Evolutionary conservation across 305 asterid species (phyloP).

Genomic region (Fraxinus sp.): DNA sequence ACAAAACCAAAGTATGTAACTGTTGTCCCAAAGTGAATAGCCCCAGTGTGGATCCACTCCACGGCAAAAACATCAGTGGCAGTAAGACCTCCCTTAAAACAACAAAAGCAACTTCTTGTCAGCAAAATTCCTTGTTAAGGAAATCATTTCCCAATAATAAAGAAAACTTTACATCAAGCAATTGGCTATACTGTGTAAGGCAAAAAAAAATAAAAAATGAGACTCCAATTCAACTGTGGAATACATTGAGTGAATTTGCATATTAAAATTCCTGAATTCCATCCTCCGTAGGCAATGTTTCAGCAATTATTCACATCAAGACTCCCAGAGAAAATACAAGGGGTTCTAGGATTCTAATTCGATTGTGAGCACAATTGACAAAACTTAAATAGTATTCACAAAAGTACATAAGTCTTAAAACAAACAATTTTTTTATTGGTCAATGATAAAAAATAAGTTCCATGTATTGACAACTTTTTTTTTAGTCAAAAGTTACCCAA

Average conservation of each 20-base stretch:
- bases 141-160: not conserved
- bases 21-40: conserved; percentile 90
- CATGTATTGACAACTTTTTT: not conserved
- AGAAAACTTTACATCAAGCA: not conserved
- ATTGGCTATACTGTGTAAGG: not conserved
- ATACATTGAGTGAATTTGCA: not conserved
- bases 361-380: not conserved
- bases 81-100: conserved; percentile 88
- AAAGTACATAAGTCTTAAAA: not conserved
- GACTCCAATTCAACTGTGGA: not conserved
- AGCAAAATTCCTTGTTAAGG: not conserved
- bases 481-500: not conserved
- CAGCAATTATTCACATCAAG: not conserved
- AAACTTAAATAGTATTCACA: not conserved
- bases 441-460: not conserved
- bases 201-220: not conserved
- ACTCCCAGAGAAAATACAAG: not conserved
- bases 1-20: conserved; percentile 94
- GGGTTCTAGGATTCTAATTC: not conserved
- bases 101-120: conserved; percentile 6
- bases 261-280: not conserved
- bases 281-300: not conserved
- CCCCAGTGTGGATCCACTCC: conserved; percentile 94
- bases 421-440: not conserved
- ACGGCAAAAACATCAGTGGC: conserved; percentile 97